Conservation (phyloP, 495 filamentous ascomycete genomes). For the Podospora tetraspora region DNA sequence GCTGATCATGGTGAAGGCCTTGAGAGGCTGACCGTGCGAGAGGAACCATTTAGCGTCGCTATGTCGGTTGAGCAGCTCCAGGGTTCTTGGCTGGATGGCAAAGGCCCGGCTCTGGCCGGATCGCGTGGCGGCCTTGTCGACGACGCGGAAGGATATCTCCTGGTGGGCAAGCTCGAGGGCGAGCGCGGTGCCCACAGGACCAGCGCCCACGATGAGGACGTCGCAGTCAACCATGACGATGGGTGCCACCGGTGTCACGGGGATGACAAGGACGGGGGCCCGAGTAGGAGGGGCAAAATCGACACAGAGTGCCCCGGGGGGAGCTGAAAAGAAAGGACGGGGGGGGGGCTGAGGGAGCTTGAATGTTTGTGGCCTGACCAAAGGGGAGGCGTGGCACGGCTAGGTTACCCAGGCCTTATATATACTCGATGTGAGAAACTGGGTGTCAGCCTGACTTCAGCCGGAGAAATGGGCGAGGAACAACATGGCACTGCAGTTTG, state of each 20-base stretch:
- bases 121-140: conserved; percentile 34
- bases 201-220: conserved; percentile 34
- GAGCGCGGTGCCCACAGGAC: conserved; percentile 30
- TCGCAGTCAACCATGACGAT: conserved; percentile 26
- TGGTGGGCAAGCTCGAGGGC: conserved; percentile 35
- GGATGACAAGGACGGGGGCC: background rate
- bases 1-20: conserved; percentile 30
- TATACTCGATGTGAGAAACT: background rate
- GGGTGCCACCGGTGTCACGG: background rate
- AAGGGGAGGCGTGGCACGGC: background rate
- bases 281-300: background rate
- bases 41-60: conserved; percentile 30
- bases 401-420: background rate
- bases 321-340: background rate
- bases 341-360: background rate
- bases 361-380: background rate
- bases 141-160: conserved; percentile 37
- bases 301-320: background rate
- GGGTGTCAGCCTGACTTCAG: background rate
- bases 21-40: conserved; percentile 24
- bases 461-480: background rate
- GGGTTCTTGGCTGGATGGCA: conserved; percentile 39
- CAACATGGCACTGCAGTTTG: background rate
- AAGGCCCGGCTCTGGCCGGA: conserved; percentile 41
- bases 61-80: conserved; percentile 44